Evolutionary conservation across 83 land plant species (phyloP).

Genomic region (Diphasiastrum complanatum): DNA sequence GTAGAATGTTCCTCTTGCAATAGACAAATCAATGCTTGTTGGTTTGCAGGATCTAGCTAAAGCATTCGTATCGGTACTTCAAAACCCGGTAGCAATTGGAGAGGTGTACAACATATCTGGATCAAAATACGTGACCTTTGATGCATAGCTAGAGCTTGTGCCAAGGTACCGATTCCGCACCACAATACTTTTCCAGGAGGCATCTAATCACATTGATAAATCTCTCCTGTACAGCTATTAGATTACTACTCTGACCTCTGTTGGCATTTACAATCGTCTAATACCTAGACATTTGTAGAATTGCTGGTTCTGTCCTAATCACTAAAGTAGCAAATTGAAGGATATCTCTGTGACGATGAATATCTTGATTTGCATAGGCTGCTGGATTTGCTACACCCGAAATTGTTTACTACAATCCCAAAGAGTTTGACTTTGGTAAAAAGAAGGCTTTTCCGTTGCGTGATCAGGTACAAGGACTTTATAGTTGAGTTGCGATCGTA

Average conservation of each 20-base stretch:
- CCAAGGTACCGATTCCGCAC: conserved; percentile 80
- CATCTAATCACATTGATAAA: too few species aligned
- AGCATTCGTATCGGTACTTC: conserved; percentile 71
- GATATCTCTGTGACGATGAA: too few species aligned
- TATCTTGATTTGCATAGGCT: conserved; percentile 46
- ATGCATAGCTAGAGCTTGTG: conserved; percentile 94
- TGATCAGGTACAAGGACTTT: conserved; percentile 59
- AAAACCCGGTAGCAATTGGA: conserved; percentile 69
- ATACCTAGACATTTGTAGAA: neutral
- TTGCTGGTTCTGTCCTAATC: neutral
- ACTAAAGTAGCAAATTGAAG: too few species aligned
- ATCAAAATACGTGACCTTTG: conserved; percentile 88
- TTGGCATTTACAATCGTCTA: neutral
- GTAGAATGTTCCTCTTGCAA: too few species aligned
- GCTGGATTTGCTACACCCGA: conserved; percentile 95
- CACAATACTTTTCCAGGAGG: too few species aligned
- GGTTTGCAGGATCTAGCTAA: conserved; percentile 82
- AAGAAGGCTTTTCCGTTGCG: conserved; percentile 94
- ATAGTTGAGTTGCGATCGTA: neutral
- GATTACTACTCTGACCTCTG: neutral
- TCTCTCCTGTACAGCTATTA: too few species aligned
- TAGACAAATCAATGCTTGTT: too few species aligned
- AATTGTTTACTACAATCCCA: conserved; percentile 82
- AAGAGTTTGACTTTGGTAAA: conserved; percentile 97
- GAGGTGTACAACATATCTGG: conserved; percentile 96